Percentiles rank a stretch among this genome's conserved stretches.
Conservation (phyloP, 2,329 filamentous ascomycete genomes). For the Ceratocystiopsis minuta region DNA sequence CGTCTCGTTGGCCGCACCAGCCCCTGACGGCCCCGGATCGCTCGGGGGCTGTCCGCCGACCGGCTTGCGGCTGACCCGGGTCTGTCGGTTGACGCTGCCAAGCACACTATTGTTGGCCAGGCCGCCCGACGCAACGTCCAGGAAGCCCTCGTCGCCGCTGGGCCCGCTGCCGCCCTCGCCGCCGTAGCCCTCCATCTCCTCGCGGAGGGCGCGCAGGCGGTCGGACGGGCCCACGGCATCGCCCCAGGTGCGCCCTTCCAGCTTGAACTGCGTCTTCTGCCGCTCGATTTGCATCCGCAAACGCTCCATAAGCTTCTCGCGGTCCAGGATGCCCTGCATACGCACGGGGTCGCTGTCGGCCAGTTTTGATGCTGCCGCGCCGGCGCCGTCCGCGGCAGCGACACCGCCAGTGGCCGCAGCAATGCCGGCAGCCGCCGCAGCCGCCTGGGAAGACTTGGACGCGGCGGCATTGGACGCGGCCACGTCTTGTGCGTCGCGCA, state of each 20-base stretch:
- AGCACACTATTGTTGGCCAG: slow-evolving; percentile 46
- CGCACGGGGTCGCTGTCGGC: slow-evolving; percentile 50
- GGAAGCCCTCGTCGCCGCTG: slow-evolving; percentile 35
- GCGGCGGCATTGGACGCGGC: slow-evolving; percentile 62
- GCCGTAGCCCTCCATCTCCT: slow-evolving; percentile 63
- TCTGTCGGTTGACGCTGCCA: slow-evolving; percentile 48
- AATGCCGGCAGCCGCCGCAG: background rate
- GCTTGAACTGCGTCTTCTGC: slow-evolving; percentile 93
- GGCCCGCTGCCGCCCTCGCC: slow-evolving; percentile 26
- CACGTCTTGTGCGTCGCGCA: slow-evolving; percentile 90
- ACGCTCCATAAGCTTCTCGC: slow-evolving; percentile 80
- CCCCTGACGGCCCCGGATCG: background rate
- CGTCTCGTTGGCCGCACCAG: slow-evolving; percentile 10
- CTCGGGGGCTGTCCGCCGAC: slow-evolving; percentile 15
- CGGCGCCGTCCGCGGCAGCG: slow-evolving; percentile 15
- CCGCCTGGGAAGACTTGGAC: slow-evolving; percentile 13
- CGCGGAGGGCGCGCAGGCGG: slow-evolving; percentile 73
- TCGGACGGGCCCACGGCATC: slow-evolving; percentile 74
- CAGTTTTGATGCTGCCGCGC: slow-evolving; percentile 19
- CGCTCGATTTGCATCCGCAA: slow-evolving; percentile 90
- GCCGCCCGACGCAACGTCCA: background rate
- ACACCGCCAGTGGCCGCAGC: background rate
- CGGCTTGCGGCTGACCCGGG: slow-evolving; percentile 37
- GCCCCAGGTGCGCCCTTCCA: slow-evolving; percentile 83
- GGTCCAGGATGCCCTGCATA: slow-evolving; percentile 84